These are phyloP conservation scores for Tolypocladium sp. DNA, from an alignment of 2,329 filamentous ascomycete species.

Conservation along the genomic window DNA sequence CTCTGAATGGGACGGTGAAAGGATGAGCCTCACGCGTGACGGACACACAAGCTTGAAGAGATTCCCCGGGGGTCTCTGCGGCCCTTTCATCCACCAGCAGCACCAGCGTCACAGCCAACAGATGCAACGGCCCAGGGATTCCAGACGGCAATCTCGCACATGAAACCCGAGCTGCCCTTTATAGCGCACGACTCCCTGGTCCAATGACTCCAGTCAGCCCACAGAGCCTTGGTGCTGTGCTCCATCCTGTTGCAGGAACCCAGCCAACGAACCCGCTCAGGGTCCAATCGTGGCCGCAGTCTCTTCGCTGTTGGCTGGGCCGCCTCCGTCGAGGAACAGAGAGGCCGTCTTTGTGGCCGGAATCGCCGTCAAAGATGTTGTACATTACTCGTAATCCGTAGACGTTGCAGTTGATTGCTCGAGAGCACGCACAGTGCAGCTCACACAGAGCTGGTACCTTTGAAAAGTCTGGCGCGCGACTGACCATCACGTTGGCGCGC, in stretches of 20 bases:
- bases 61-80: not conserved
- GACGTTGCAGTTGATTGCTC: not conserved
- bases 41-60: not conserved
- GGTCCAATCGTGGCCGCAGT: not conserved
- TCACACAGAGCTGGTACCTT: not conserved
- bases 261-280: not conserved
- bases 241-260: not conserved
- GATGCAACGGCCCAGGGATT: not conserved
- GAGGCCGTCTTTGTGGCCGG: not conserved
- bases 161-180: constrained; percentile 1
- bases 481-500: not conserved
- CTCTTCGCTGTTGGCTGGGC: no score
- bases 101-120: not conserved
- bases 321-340: not conserved
- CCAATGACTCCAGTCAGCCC: not conserved
- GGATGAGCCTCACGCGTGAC: no score
- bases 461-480: not conserved
- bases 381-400: not conserved
- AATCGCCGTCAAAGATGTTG: not conserved
- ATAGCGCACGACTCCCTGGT: not conserved
- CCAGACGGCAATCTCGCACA: not conserved
- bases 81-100: not conserved
- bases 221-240: not conserved
- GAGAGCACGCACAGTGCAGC: not conserved
- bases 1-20: not conserved